Conservation (phyloP, 805 yeast genomes). For the Schwanniomyces polymorphus region DNA sequence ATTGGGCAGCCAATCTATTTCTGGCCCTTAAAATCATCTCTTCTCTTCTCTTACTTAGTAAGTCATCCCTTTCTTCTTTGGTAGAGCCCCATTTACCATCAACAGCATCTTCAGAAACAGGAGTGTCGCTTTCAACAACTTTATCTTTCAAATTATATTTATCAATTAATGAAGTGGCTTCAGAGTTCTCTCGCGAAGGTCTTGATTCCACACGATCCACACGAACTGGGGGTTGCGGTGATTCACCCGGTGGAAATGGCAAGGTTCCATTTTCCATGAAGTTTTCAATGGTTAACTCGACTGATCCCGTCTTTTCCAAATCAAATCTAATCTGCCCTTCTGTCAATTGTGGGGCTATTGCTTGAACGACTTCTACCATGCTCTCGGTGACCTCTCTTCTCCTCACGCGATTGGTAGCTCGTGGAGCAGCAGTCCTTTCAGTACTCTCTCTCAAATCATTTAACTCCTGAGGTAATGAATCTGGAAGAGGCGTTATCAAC, state of each 20-base stretch:
- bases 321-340: constrained; percentile 72
- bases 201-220: constrained; percentile 3
- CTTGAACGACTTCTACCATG: constrained; percentile 85
- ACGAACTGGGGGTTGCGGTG: constrained; percentile 8
- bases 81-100: constrained; percentile 35
- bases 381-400: constrained; percentile 55
- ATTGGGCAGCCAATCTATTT: constrained; percentile 46
- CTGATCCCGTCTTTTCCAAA: constrained; percentile 74
- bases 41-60: constrained; percentile 30
- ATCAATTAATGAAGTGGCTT: constrained; percentile 31
- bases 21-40: constrained; percentile 45
- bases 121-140: constrained; percentile 15
- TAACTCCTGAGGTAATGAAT: constrained; percentile 17
- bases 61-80: constrained; percentile 16
- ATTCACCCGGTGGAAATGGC: constrained; percentile 53
- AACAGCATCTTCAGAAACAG: neutral
- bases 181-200: constrained; percentile 12
- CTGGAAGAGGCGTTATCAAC: constrained; percentile 62
- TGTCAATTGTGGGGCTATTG: constrained; percentile 74
- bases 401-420: constrained; percentile 11
- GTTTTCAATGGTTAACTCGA: constrained; percentile 76
- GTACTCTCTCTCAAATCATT: constrained; percentile 1
- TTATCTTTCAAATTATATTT: constrained; percentile 42
- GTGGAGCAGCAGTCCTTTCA: constrained; percentile 8
- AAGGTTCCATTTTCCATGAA: constrained; percentile 61